Conservation (phyloP, 208 protist species). For the Wallacemonas rigidus region DNA sequence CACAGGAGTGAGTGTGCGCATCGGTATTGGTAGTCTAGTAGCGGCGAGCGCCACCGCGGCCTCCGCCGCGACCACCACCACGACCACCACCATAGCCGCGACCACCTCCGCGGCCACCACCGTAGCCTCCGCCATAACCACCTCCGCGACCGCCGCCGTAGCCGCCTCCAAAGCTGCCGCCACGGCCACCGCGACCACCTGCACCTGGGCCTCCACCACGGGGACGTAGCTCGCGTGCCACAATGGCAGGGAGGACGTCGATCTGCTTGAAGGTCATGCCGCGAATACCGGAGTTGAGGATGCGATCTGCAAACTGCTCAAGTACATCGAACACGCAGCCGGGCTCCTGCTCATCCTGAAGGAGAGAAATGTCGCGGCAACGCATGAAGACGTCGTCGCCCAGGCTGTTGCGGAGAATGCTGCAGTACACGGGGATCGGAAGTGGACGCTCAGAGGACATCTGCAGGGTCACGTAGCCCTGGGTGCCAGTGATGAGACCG, state of each 20-base stretch:
- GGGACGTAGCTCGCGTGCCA: slow-evolving; percentile 75
- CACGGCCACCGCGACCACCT: slow-evolving; percentile 36
- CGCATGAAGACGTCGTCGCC: slow-evolving; percentile 79
- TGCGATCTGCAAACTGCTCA: slow-evolving; percentile 60
- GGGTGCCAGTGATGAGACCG: slow-evolving; percentile 79
- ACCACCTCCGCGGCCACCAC: slow-evolving; percentile 20
- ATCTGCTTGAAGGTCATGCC: slow-evolving; percentile 74
- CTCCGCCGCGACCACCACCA: slow-evolving; percentile 22
- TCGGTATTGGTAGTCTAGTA: slow-evolving; percentile 5
- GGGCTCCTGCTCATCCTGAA: slow-evolving; percentile 69
- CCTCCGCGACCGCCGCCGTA: slow-evolving; percentile 24
- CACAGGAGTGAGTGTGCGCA: not conserved
- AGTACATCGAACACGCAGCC: slow-evolving; percentile 91
- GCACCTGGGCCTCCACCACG: slow-evolving; percentile 40
- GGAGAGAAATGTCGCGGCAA: slow-evolving; percentile 83
- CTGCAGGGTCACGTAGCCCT: slow-evolving; percentile 77
- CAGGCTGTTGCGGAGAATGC: slow-evolving; percentile 86
- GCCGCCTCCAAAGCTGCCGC: slow-evolving; percentile 26
- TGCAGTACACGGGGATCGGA: slow-evolving; percentile 84
- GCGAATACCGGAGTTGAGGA: slow-evolving; percentile 60
- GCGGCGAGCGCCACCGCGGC: slow-evolving; percentile 27
- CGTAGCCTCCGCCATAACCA: slow-evolving; percentile 19
- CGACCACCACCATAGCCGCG: slow-evolving; percentile 17
- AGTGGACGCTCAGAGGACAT: slow-evolving; percentile 70
- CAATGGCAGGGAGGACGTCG: slow-evolving; percentile 80